Evolutionary conservation across 208 protist genomes (phyloP), one percentile per base, ranked within the genome.

Genomic region (Wallacemonas rigidus): DNA sequence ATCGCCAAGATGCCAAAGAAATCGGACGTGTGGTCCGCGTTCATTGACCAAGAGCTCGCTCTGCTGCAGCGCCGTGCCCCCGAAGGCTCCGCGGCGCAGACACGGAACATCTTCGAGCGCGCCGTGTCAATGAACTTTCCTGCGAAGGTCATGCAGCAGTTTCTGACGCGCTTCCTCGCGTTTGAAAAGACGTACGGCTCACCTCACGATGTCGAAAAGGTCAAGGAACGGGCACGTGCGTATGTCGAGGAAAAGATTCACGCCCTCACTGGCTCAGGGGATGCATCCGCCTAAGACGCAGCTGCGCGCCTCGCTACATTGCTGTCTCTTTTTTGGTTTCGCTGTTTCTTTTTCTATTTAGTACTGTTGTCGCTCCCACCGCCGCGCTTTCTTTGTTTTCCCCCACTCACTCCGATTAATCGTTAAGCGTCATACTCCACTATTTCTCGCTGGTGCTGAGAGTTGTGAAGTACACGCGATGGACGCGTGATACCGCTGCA

Each of bases 101-200:
- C 93, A 35, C 85, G 93, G 47, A 73, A 77, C 54, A 67, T 96
- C n/a, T 88, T 96, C 41, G 87, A 95, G 67, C 87, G 93, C n/a
- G 82, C 88, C 2, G 87, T 91, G 4, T 78, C 91, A 17, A 92
- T 89, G 77, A 91, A 76, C 67, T 95, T 96, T 68, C 84, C 83
- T 9, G 83, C 89, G 12, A 93, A 93, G 77, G 87, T 94, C 58
- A 97, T 93, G 86, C 93, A 97, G 81, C 86, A 93, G 67, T 90
- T 99, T 57, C 95, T 99, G 63, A 98, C 98, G 64, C 88, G 93
- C 15, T 99, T 97, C 77, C 84, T 99, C 17, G 61, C 90, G 8
- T 99, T 98, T 85, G 98, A 99, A 87, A 95, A 95, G 82, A 82
- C 82, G 36, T 71, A 98, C 77, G 98, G 98, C 53, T 79, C 78